Base-by-base conservation (phyloP, 495 filamentous ascomycete genomes). In the Aspergillus nidulans region DNA sequence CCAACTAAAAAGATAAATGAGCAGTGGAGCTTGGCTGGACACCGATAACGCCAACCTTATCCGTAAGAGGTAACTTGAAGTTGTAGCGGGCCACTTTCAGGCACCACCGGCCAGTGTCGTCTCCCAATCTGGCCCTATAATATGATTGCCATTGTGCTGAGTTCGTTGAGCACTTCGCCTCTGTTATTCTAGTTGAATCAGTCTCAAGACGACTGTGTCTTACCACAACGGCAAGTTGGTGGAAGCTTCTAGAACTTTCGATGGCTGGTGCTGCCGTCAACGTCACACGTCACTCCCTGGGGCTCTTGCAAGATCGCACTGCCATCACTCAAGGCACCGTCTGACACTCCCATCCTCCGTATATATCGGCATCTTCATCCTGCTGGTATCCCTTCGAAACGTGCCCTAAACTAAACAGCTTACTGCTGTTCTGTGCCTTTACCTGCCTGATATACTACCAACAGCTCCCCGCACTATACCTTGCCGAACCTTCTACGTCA, bases 231-330 rank as follows among this genome's bases (percentile, higher is more conserved):
- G 30, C 30, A 3, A 6, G 15, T 6, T 9, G 65, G 57, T 38
- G 25, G 71, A 72, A 72, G 38, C 39, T 74, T 72, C 71, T 60
- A 51, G 71, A 74, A 74, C 45, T 57, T 74, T 74, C 71, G 62
- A 49, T 38, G 34, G 41, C 32, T 39, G 16, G 25, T 32, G 26
- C 42, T 28, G 39, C 42, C 43, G 66, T 71, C 68, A 72, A 69
- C 65, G 69, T 68, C 66, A 71, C 63, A 56, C 57, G 57, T 56
- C 53, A 59, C 56, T 51, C 12, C 47, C 30, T 48, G 54, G 53
- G 52, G 42, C 42, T 57, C 53, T 30, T 34, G 46, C 48, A 21
- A 55, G 53, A 60, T 53, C 49, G 32, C 26, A 18, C 52, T 47
- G 44, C 53, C 53, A 56, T 61, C 56, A 55, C 50, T 53, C 47